phyloP scores from a whole-genome alignment of 805 yeast species.

The Saccharomycopsis sp. region DNA sequence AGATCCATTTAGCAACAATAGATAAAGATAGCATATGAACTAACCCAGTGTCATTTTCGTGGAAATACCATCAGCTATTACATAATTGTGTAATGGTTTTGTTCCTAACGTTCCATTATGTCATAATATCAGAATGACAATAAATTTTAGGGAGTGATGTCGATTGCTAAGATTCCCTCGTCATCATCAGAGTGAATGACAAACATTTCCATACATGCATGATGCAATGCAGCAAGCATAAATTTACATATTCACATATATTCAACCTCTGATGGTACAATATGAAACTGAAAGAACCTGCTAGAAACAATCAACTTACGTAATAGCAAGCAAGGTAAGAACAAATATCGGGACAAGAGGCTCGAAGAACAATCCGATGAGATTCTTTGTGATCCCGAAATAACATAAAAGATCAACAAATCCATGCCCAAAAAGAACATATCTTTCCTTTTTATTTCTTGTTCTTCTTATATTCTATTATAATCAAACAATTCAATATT shows the following conservation, averaged over 20 bases:
- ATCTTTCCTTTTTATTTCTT: background rate
- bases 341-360: background rate
- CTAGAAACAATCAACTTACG: background rate
- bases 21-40: no score
- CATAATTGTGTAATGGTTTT: no score
- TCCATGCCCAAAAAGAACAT: background rate
- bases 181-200: no score
- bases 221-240: background rate
- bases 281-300: background rate
- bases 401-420: background rate
- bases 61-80: no score
- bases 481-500: background rate
- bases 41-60: no score
- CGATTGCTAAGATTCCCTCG: no score
- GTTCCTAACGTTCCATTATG: no score
- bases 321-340: background rate
- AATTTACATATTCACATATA: background rate
- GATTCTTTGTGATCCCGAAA: background rate
- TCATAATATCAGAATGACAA: no score
- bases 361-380: background rate
- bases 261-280: background rate
- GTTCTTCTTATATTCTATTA: background rate
- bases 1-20: no score
- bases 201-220: background rate
- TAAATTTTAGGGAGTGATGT: no score